Evolutionary conservation across 2,329 filamentous ascomycete genomes (phyloP).

Genomic region (Epichloe uncinata): DNA sequence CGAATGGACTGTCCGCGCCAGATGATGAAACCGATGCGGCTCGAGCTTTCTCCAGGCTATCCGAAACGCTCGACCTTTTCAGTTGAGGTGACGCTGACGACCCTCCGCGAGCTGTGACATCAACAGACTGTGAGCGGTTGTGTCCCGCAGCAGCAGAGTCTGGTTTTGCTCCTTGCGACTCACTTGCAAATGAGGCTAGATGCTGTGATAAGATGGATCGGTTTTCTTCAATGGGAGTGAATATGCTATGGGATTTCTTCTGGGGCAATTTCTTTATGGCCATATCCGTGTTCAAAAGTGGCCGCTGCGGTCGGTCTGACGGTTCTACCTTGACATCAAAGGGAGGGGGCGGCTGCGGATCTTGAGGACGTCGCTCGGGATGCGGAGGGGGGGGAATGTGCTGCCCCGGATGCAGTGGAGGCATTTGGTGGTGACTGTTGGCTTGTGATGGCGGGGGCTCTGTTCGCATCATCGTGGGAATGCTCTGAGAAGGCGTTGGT

Average conservation of each 20-base stretch:
- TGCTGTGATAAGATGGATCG: conserved; percentile 80
- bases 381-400: conserved; percentile 41
- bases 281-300: conserved; percentile 35
- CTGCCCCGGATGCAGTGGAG: conserved; percentile 26
- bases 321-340: conserved; percentile 33
- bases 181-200: conserved; percentile 52
- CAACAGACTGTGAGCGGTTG: conserved; percentile 50
- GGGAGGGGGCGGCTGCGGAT: conserved; percentile 39
- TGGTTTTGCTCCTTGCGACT: conserved; percentile 28
- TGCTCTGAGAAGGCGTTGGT: conserved; percentile 34
- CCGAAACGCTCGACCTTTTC: conserved; percentile 35
- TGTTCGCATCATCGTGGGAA: conserved; percentile 31
- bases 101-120: conserved; percentile 41
- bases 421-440: conserved; percentile 34
- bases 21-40: conserved; percentile 41
- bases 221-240: conserved; percentile 92
- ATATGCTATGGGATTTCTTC: conserved; percentile 82
- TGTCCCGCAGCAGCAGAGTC: conserved; percentile 18
- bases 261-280: conserved; percentile 53
- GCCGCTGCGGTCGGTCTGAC: conserved; percentile 31
- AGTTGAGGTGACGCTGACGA: conserved; percentile 42
- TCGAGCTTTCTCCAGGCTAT: conserved; percentile 30
- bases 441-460: conserved; percentile 48
- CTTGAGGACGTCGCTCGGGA: conserved; percentile 30
- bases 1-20: conserved; percentile 49